phyloP scores from a whole-genome alignment of 1,284 basidiomycete genomes.

The Sphaerobolus stellatus region DNA sequence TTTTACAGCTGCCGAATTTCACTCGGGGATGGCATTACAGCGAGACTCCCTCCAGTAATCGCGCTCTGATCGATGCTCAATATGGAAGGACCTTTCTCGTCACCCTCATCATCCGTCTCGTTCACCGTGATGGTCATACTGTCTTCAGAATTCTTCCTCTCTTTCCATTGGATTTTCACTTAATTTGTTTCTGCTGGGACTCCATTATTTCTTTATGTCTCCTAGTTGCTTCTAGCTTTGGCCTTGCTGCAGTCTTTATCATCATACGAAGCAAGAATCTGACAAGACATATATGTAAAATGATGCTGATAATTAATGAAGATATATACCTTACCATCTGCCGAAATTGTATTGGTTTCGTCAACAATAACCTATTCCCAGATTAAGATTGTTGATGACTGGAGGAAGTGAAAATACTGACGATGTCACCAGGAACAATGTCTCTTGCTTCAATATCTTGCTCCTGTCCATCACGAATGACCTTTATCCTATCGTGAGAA shows the following conservation, averaged over 20 bases:
- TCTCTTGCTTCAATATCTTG: conserved; percentile 51
- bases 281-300: conserved; percentile 29
- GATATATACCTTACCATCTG: conserved; percentile 42
- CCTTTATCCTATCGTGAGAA: no score
- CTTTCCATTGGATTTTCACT: conserved; percentile 18
- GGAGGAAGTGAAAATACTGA: conserved; percentile 16
- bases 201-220: background rate
- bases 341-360: conserved; percentile 51
- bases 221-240: conserved; percentile 19
- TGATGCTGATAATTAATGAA: conserved; percentile 32
- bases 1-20: no score
- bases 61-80: conserved; percentile 49
- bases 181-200: background rate
- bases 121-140: conserved; percentile 21
- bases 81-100: conserved; percentile 48
- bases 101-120: no score
- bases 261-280: conserved; percentile 45
- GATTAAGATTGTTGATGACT: background rate
- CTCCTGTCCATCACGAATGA: conserved; percentile 47
- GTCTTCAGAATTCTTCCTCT: conserved; percentile 15
- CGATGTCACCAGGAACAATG: conserved; percentile 51
- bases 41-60: conserved; percentile 54
- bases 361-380: conserved; percentile 31
- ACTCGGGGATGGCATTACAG: no score
- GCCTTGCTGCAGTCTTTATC: conserved; percentile 40